Evolutionary conservation across 2,329 filamentous ascomycete species (phyloP).

Genomic region (Colletotrichum sp.): DNA sequence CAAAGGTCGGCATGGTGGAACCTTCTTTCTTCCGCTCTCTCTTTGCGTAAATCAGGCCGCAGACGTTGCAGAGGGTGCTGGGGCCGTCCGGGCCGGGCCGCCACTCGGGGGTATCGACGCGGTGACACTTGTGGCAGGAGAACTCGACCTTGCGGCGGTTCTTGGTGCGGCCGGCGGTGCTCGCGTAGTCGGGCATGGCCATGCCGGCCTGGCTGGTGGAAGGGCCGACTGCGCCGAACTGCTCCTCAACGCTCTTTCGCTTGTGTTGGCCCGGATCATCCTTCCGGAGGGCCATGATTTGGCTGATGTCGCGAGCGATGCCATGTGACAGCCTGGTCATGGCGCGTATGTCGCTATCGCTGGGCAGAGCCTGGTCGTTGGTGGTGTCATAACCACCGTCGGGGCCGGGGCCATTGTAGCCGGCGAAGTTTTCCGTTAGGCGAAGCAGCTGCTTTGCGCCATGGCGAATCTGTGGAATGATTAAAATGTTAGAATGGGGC

Average conservation of each 20-base stretch:
- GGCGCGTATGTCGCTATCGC: background rate
- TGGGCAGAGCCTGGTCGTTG: background rate
- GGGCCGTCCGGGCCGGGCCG: constrained; percentile 76
- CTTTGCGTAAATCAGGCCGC: constrained; percentile 58
- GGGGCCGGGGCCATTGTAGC: background rate
- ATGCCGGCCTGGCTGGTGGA: background rate
- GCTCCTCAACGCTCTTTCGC: background rate
- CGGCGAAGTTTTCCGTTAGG: background rate
- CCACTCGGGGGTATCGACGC: constrained; percentile 80
- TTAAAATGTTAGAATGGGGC: background rate
- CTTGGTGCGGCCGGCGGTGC: background rate
- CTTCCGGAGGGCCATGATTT: background rate
- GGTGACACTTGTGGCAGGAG: constrained; percentile 57
- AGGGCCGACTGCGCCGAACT: background rate
- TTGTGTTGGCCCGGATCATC: background rate
- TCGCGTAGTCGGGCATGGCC: background rate
- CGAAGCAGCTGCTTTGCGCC: constrained; percentile 6
- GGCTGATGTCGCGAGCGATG: constrained; percentile 14
- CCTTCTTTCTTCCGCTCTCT: constrained; percentile 22
- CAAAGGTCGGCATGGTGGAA: constrained; percentile 1
- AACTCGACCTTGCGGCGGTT: constrained; percentile 37
- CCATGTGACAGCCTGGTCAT: constrained; percentile 14
- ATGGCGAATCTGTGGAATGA: background rate
- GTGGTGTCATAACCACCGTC: background rate
- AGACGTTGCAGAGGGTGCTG: constrained; percentile 76